phyloP scores from a whole-genome alignment of 1,284 basidiomycete species.

The Rhodotorula mucilaginosa region DNA sequence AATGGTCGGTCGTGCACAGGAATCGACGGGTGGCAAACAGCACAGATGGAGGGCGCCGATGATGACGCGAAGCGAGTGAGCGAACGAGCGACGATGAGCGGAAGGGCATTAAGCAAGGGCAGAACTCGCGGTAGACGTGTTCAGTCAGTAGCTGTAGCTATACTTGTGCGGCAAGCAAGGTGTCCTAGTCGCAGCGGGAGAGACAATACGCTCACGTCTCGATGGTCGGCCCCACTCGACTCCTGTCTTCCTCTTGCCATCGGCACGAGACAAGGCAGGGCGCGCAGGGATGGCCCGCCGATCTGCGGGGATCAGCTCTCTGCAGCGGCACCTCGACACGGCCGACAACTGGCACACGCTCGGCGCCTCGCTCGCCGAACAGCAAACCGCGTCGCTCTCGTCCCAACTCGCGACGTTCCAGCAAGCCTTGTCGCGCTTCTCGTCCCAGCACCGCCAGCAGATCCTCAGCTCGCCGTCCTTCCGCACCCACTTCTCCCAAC shows the following conservation, averaged over 20 bases:
- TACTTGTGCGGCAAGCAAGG: background rate
- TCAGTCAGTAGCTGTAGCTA: too few relatives aligned
- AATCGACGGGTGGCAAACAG: too few relatives aligned
- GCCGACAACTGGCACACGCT: constrained; percentile 54
- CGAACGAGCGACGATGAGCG: too few relatives aligned
- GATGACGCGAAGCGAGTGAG: too few relatives aligned
- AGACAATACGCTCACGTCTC: too few relatives aligned
- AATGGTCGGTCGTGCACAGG: too few relatives aligned
- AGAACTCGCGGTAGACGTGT: too few relatives aligned
- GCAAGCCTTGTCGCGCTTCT: constrained; percentile 73
- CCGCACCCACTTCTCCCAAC: constrained; percentile 87
- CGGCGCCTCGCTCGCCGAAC: constrained; percentile 70
- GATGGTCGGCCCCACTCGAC: too few relatives aligned
- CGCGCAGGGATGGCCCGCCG: constrained; percentile 11
- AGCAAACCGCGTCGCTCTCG: constrained; percentile 74
- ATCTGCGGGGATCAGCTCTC: constrained; percentile 18
- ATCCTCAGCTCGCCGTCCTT: constrained; percentile 85
- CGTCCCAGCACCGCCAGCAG: constrained; percentile 74
- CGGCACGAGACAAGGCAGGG: background rate
- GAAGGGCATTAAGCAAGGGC: too few relatives aligned
- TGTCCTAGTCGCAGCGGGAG: background rate
- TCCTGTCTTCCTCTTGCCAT: too few relatives aligned
- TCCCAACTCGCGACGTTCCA: constrained; percentile 82
- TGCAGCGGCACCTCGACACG: constrained; percentile 27
- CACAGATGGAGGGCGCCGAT: too few relatives aligned